Conservation (phyloP, 1,139 yeast species). For the Casaregolazyma suthepensis region DNA sequence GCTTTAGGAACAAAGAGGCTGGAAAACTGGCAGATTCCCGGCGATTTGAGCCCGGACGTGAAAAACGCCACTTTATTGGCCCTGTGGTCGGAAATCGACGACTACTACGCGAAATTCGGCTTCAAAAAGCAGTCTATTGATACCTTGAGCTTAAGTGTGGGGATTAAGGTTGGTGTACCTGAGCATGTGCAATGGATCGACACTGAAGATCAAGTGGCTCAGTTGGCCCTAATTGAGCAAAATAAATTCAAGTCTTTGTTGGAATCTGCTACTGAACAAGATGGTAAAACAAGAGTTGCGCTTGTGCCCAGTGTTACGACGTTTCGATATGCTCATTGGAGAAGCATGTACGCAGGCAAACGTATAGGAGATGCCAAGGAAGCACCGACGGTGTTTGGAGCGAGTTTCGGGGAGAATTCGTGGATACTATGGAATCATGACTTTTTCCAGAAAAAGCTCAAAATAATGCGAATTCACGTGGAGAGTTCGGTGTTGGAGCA, state of each 20-base stretch:
- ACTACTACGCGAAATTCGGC: constrained; percentile 55
- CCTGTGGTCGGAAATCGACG: constrained; percentile 69
- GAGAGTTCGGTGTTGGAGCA: constrained; percentile 15
- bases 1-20: constrained; percentile 31
- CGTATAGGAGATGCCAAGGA: constrained; percentile 13
- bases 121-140: constrained; percentile 36
- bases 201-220: constrained; percentile 25
- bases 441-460: constrained; percentile 36
- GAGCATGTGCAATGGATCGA: background rate
- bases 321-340: constrained; percentile 39
- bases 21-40: constrained; percentile 35
- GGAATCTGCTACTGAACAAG: constrained; percentile 27
- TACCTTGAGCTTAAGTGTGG: constrained; percentile 22
- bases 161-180: background rate
- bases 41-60: constrained; percentile 28
- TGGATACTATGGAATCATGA: constrained; percentile 46
- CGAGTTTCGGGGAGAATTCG: constrained; percentile 21
- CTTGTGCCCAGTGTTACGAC: constrained; percentile 36
- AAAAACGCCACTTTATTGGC: constrained; percentile 40
- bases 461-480: constrained; percentile 28
- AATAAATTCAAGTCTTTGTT: constrained; percentile 25
- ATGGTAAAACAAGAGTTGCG: constrained; percentile 30
- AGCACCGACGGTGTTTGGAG: constrained; percentile 32
- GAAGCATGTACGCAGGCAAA: constrained; percentile 37
- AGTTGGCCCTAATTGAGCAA: constrained; percentile 32